phyloP scores from a whole-genome alignment of 2,329 filamentous ascomycete genomes.

The Colletotrichum sp. region DNA sequence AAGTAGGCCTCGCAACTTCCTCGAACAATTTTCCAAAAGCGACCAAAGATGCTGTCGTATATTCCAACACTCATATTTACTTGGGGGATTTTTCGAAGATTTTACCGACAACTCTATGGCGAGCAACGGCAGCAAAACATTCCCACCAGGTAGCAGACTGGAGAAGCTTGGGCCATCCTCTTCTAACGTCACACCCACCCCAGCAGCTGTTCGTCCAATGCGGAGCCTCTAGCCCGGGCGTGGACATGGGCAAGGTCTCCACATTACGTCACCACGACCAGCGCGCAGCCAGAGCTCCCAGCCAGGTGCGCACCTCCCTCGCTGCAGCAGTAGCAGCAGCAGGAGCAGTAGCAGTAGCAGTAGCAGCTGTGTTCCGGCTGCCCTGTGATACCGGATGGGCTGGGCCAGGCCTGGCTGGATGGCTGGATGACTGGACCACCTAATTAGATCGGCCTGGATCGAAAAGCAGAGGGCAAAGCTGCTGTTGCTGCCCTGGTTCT shows the following conservation, averaged over 20 bases:
- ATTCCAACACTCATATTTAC: neutral
- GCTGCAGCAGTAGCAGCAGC: neutral
- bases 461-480: neutral
- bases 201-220: constrained; percentile 7
- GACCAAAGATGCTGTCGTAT: neutral
- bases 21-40: neutral
- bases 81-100: neutral
- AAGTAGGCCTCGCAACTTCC: neutral
- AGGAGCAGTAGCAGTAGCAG: neutral
- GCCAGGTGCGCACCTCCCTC: neutral
- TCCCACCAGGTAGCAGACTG: neutral
- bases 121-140: neutral
- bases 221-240: neutral
- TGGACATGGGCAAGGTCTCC: constrained; percentile 1
- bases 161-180: constrained; percentile 1
- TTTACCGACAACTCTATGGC: neutral
- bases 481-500: neutral
- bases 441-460: neutral
- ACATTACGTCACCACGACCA: constrained; percentile 13
- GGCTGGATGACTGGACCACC: neutral
- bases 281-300: constrained; percentile 6
- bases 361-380: neutral
- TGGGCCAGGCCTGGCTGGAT: neutral
- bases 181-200: neutral
- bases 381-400: neutral